phyloP scores from a whole-genome alignment of 1,284 basidiomycete genomes.

The Mycena citricolor region DNA sequence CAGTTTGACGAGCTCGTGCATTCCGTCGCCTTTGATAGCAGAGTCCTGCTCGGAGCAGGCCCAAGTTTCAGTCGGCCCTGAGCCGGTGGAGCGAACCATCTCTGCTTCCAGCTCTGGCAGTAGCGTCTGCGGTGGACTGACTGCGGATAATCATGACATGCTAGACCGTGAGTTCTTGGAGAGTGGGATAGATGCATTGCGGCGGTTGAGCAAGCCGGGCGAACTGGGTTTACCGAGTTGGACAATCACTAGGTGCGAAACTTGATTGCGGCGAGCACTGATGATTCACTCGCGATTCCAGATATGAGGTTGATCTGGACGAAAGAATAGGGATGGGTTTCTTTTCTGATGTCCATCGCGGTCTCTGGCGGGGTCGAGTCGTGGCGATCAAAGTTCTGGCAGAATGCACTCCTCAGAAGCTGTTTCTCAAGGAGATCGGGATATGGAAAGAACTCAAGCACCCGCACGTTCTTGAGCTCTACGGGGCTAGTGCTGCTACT shows the following conservation, averaged over 20 bases:
- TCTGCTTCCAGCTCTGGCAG: constrained; percentile 20
- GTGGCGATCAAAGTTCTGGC: constrained; percentile 63
- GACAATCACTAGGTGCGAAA: constrained; percentile 64
- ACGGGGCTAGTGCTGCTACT: constrained; percentile 60
- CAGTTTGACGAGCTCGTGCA: constrained; percentile 16
- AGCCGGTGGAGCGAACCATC: constrained; percentile 21
- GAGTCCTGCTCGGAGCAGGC: too few relatives aligned
- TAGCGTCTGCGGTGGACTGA: constrained; percentile 9
- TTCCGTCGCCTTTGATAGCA: constrained; percentile 1
- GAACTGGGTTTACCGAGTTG: constrained; percentile 53
- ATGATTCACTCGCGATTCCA: constrained; percentile 1
- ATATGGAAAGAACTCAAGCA: constrained; percentile 55
- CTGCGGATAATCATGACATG: constrained; percentile 21
- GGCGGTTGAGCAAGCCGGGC: constrained; percentile 40
- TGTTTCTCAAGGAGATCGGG: constrained; percentile 52
- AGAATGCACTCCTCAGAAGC: constrained; percentile 44
- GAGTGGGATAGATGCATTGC: constrained; percentile 54
- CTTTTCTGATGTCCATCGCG: constrained; percentile 70
- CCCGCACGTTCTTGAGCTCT: constrained; percentile 52
- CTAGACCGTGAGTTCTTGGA: constrained; percentile 47
- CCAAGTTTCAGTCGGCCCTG: constrained; percentile 1
- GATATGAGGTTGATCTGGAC: constrained; percentile 65
- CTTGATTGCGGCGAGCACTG: background rate
- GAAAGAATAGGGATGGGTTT: constrained; percentile 64
- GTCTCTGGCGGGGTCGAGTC: constrained; percentile 55